Evolutionary conservation across 2,329 filamentous ascomycete genomes (phyloP), one percentile per base, ranked within the genome.

Genomic region (Penicillium thymicola): DNA sequence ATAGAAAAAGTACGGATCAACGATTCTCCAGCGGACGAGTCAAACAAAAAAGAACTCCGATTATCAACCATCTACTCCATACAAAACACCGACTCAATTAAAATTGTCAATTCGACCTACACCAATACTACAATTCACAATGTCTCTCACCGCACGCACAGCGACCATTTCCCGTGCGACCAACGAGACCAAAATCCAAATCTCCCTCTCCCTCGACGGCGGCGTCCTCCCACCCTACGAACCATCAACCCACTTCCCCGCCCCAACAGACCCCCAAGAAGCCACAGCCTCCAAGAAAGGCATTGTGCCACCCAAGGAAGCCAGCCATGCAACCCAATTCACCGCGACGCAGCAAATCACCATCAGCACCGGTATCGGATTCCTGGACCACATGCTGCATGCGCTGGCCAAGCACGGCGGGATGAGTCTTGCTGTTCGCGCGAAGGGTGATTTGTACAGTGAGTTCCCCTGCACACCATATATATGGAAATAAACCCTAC

Each of bases 301-400:
- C 46, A 74, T 79, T 40, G 68, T 77, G 5, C 68, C 76, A 1
- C 67, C 69, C 23, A 69, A 72, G 44, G 71, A 75, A 51, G 84
- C 84, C 58, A 81, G 81, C 55, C 94, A 99, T 73, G 93, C 94
- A 30, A 87, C 88, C 1, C 93, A 99, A 76, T 81, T 86, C 62
- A 93, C 89, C 65, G 86, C 88, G 65, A 89, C 87, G 41, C 94
- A 97, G 76, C 86, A 85, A 59, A 97, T 97, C 72, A 85, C 85
- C 70, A 82, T 97, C 64, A 87, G 90, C 81, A 96, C 93, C 0
- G 94, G 94, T 63, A 96, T 99, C 75, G 94, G 94, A 58, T 99
- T 99, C 77, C 82, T 99, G 55, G 94, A 99, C 79, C 94, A 99
- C 81, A 97, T 99, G 93, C 83, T 97, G 49, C 94, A 99, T 76